A percentile compares a stretch with the other conserved stretches of the same genome.
phyloP scores from a whole-genome alignment of 805 yeast genomes.

The Ogataea nitratoaversa region DNA sequence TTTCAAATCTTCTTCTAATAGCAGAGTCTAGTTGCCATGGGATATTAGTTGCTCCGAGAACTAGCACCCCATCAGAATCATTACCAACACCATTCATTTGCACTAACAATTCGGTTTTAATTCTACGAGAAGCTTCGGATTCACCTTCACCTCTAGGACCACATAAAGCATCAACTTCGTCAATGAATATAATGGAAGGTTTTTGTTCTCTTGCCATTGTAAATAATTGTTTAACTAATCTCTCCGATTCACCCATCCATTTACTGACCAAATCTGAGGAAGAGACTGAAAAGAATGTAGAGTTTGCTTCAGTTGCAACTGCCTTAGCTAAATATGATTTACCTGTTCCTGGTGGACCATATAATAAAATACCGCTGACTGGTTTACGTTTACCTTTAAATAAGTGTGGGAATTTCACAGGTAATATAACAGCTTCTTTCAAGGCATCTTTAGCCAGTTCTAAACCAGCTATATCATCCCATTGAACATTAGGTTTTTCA shows the following conservation, averaged over 20 bases:
- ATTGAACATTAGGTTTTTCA: slow-evolving; percentile 86
- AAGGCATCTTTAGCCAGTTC: slow-evolving; percentile 94
- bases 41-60: slow-evolving; percentile 94
- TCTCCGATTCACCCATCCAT: slow-evolving; percentile 99
- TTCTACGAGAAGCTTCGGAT: slow-evolving; percentile 92
- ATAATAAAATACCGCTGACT: slow-evolving; percentile 79
- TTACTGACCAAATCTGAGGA: slow-evolving; percentile 93
- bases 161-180: slow-evolving; percentile 96
- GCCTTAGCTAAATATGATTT: slow-evolving; percentile 96
- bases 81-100: slow-evolving; percentile 99
- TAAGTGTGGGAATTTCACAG: slow-evolving; percentile 92
- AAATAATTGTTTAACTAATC: slow-evolving; percentile 91
- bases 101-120: slow-evolving; percentile 90
- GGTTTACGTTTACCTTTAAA: slow-evolving; percentile 95
- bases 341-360: slow-evolving; percentile 98
- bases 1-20: slow-evolving; percentile 91
- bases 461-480: slow-evolving; percentile 96
- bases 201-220: slow-evolving; percentile 94
- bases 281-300: slow-evolving; percentile 94
- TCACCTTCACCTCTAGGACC: slow-evolving; percentile 99
- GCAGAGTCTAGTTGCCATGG: slow-evolving; percentile 99
- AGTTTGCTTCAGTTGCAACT: slow-evolving; percentile 96
- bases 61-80: slow-evolving; percentile 87
- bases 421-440: slow-evolving; percentile 95
- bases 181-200: slow-evolving; percentile 94